These are phyloP conservation scores for Ilex asprella DNA, from an alignment of 257 asterid species.

Conservation along the genomic window DNA sequence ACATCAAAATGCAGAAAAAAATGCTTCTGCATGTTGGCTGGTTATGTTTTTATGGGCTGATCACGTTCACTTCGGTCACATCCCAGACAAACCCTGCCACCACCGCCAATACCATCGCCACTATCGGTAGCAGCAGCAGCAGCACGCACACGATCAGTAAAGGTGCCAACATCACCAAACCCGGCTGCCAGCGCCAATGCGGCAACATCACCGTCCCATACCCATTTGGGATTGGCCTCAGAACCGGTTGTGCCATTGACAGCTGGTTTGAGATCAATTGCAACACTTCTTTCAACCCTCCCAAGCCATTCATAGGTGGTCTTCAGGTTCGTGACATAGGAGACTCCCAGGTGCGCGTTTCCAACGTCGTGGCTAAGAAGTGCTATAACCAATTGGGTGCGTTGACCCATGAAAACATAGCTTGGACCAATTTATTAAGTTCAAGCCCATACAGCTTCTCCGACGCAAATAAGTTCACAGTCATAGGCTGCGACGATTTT, in stretches of 20 bases:
- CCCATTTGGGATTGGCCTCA: background rate
- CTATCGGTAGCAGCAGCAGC: background rate
- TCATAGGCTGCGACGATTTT: background rate
- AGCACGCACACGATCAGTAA: too few species aligned
- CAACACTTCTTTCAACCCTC: background rate
- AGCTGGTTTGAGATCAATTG: background rate
- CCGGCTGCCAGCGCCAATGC: background rate
- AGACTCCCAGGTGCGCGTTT: background rate
- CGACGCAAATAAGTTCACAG: background rate
- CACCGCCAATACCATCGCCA: background rate
- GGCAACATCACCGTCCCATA: background rate
- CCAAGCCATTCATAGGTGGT: background rate
- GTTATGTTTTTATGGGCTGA: background rate
- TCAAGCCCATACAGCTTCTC: background rate
- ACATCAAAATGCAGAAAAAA: background rate
- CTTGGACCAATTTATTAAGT: background rate
- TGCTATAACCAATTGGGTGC: background rate
- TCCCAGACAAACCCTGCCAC: too few species aligned
- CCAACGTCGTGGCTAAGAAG: background rate
- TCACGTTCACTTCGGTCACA: too few species aligned
- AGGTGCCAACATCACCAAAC: background rate
- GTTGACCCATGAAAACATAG: background rate
- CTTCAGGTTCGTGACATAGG: background rate
- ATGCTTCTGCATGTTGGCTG: conserved; percentile 1
- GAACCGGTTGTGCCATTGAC: background rate